Percentiles rank a stretch among this genome's conserved stretches.
Conservation (phyloP, 345 rosid genomes). For the rapeseed (Brassica napus) region DNA sequence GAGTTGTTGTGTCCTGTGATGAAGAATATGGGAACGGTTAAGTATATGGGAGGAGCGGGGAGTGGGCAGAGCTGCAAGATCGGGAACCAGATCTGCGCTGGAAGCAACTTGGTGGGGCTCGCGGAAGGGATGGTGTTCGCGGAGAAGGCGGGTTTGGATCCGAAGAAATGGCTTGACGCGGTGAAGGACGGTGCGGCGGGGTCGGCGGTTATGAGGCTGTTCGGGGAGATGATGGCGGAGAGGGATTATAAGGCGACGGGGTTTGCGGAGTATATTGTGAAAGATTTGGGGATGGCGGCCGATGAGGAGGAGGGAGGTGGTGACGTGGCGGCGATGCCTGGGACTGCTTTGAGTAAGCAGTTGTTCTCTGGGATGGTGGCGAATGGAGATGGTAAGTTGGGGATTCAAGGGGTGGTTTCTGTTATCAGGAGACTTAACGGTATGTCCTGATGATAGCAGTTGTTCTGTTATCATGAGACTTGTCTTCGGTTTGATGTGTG, state of each 20-base stretch:
- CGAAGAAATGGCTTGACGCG: slow-evolving; percentile 47
- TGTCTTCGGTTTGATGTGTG: background rate
- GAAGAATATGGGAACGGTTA: slow-evolving; percentile 55
- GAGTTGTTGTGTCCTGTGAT: slow-evolving; percentile 65
- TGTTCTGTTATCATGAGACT: background rate
- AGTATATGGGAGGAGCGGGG: slow-evolving; percentile 72
- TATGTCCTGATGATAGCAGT: background rate
- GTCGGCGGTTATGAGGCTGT: slow-evolving; percentile 68
- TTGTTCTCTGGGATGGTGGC: slow-evolving; percentile 80
- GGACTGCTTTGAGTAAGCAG: slow-evolving; percentile 77
- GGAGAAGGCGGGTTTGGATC: slow-evolving; percentile 61
- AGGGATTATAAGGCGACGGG: slow-evolving; percentile 73
- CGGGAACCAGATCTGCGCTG: slow-evolving; percentile 73
- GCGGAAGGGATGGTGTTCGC: slow-evolving; percentile 83
- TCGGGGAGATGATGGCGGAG: slow-evolving; percentile 64
- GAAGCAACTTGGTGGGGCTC: slow-evolving; percentile 67
- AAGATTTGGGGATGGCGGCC: slow-evolving; percentile 86
- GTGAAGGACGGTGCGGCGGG: slow-evolving; percentile 67
- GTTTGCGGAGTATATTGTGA: slow-evolving; percentile 76
- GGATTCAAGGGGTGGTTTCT: slow-evolving; percentile 70
- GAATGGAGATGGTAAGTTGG: slow-evolving; percentile 71
- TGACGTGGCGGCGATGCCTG: slow-evolving; percentile 47
- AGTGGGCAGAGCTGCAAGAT: slow-evolving; percentile 80
- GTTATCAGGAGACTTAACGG: slow-evolving; percentile 53
- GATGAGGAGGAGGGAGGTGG: slow-evolving; percentile 64